Conservation (phyloP, 345 rosid genomes). For the Citrus sinensis region DNA sequence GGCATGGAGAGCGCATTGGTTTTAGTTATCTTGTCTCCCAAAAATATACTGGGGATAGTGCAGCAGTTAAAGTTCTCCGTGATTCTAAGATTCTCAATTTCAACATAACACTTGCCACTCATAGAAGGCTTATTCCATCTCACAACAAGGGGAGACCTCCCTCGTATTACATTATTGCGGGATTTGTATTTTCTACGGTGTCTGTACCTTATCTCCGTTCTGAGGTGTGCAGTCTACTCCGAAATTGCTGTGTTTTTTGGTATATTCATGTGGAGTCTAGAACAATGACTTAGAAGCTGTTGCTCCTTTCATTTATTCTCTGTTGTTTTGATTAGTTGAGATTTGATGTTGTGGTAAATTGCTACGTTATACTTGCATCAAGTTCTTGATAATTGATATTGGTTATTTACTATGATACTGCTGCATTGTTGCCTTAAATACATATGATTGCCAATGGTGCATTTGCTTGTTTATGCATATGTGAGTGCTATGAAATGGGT, state of each 20-base stretch:
- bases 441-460: background rate
- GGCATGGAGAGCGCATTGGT: conserved; percentile 75
- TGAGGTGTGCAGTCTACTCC: conserved; percentile 35
- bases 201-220: conserved; percentile 64
- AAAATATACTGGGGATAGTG: conserved; percentile 60
- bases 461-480: background rate
- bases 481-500: background rate
- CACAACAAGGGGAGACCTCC: conserved; percentile 63
- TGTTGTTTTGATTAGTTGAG: conserved; percentile 1
- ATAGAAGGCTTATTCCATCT: conserved; percentile 57
- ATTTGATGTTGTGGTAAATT: background rate
- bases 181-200: conserved; percentile 59
- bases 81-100: conserved; percentile 48
- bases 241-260: background rate
- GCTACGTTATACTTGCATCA: background rate
- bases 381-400: background rate
- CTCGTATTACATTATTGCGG: conserved; percentile 64
- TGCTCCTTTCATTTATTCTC: background rate
- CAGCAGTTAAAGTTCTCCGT: conserved; percentile 55
- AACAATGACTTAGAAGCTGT: background rate
- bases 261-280: background rate
- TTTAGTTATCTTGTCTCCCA: conserved; percentile 73
- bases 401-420: background rate
- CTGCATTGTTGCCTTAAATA: background rate
- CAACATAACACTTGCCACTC: conserved; percentile 56